phyloP scores from a whole-genome alignment of 257 asterid species.

The Euphrasia confusa region DNA sequence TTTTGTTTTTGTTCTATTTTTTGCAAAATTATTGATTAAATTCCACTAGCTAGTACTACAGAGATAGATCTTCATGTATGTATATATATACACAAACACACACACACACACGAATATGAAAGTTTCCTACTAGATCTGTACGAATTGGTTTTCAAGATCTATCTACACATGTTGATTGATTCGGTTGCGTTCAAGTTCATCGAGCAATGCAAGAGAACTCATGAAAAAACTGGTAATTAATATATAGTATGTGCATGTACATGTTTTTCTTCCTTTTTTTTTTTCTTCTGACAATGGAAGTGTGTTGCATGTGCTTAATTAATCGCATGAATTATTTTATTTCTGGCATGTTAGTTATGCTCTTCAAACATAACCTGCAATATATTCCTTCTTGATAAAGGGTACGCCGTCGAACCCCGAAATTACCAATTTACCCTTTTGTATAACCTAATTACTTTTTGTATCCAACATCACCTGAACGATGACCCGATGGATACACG shows the following conservation, averaged over 20 bases:
- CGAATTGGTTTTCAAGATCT: no score
- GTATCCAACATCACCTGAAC: neutral
- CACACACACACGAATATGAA: neutral
- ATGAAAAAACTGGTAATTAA: slow-evolving; percentile 14
- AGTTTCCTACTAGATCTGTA: no score
- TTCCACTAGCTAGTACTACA: neutral
- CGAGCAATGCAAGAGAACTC: slow-evolving; percentile 1
- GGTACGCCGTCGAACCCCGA: no score
- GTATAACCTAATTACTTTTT: neutral
- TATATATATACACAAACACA: neutral
- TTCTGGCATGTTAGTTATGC: slow-evolving; percentile 13
- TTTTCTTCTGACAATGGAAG: neutral
- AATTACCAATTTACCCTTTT: neutral
- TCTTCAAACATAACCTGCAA: slow-evolving; percentile 3
- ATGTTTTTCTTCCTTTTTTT: neutral
- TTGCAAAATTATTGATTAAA: neutral
- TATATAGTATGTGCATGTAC: neutral
- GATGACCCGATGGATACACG: neutral
- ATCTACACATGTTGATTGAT: neutral
- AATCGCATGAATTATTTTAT: neutral
- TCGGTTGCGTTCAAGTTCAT: neutral
- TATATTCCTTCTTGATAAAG: no score
- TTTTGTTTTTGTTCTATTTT: neutral
- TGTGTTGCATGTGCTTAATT: slow-evolving; percentile 6
- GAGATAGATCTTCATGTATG: neutral